Evolutionary conservation across 805 yeast species (phyloP), one percentile per base, ranked within the genome.

Genomic region (Ogataea nonfermentans): DNA sequence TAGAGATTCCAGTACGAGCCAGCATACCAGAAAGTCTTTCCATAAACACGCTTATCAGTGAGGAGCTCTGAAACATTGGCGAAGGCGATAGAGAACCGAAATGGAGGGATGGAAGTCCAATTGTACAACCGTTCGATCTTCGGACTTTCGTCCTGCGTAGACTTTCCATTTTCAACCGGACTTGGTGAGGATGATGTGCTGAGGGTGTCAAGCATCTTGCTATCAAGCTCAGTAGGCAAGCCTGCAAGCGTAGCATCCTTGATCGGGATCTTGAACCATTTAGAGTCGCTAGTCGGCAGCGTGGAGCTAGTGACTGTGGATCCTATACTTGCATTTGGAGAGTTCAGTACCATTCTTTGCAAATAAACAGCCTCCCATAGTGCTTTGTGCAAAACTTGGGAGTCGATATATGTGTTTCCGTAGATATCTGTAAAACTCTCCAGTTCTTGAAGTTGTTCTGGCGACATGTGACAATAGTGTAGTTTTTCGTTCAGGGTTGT

Each of bases 1-100:
- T 76, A 76, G 7, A 76, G 54, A 46, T 73, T 74, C 81, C 81
- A 76, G 48, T 70, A 73, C 9, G 80, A 74, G 0, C 81, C 81
- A n/a, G 79, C 79, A 49, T 75, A 76, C 79, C 80, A 76, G 24
- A 74, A 61, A 0, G 78, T 68, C 42, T 70, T 67, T 8, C 76
- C 71, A 47, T 76, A 76, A 1, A 73, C 71, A 29, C 80, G 57
- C 48, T 67, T 70, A 12, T 68, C 75, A 1, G 70, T 63, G 11
- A 62, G 56, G 12, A 76, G 57, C 9, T 66, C 66, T 3, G 73
- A 66, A 2, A 76, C 67, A 37, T 73, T 67, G 7, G 70, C 65
- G 54, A 76, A 76, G 4, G 76, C 73, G 34, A 75, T 66, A 0
- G 79, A 70, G 49, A 76, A 74, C 39, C 81, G 54, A 49, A 71